Evolutionary conservation across 202 grass and related monocot genomes (phyloP).

Genomic region (Carex sylvatica): DNA sequence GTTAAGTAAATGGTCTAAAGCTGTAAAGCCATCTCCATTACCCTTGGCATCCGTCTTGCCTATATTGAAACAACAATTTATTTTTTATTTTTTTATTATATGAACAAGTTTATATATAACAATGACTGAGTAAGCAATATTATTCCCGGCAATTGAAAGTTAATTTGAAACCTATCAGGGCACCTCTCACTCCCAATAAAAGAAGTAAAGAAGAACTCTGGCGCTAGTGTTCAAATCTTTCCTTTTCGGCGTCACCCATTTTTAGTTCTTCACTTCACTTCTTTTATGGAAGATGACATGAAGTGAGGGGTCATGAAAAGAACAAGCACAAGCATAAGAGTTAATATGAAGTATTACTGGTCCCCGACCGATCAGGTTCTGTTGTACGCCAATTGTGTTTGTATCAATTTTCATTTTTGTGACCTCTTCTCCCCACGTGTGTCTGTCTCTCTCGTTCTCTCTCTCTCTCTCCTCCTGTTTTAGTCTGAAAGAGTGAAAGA

Average conservation of each 20-base stretch:
- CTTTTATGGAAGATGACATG: conserved; percentile 14
- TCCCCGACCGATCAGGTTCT: conserved; percentile 46
- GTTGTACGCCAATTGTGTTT: conserved; percentile 33
- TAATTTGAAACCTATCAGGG: neutral
- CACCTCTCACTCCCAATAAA: neutral
- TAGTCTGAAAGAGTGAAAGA: conserved; percentile 12
- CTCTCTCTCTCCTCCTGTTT: conserved; percentile 2
- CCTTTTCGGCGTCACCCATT: conserved; percentile 5
- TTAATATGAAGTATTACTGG: conserved; percentile 32
- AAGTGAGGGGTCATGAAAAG: neutral
- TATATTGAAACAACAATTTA: neutral
- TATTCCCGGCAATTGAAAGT: neutral
- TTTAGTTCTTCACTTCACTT: conserved; percentile 9
- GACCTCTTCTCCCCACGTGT: conserved; percentile 22
- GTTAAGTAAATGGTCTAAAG: neutral
- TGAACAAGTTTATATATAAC: too few relatives aligned
- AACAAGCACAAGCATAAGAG: conserved; percentile 1
- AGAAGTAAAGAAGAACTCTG: neutral
- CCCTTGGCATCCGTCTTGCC: neutral
- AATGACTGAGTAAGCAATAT: neutral
- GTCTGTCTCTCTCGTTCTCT: conserved; percentile 5
- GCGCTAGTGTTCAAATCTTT: neutral
- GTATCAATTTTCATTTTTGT: conserved; percentile 21
- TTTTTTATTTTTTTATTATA: too few relatives aligned
- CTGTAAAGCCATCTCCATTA: neutral